phyloP scores from a whole-genome alignment of 257 asterid species.

The Solanum stenotomum region DNA sequence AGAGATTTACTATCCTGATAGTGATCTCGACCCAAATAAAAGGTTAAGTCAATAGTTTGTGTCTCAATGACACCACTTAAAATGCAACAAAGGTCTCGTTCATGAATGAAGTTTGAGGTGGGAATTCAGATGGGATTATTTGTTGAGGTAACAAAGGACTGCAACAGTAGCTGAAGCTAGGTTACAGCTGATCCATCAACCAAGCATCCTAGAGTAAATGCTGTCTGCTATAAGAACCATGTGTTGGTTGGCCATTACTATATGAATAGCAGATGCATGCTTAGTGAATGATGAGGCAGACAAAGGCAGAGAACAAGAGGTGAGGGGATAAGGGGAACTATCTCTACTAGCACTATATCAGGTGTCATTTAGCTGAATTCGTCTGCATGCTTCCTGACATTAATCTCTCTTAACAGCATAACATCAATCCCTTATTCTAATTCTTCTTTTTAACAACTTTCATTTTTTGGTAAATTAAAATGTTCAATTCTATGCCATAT shows the following conservation, averaged over 20 bases:
- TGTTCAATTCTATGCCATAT: background rate
- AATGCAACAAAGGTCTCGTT: background rate
- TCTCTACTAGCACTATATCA: background rate
- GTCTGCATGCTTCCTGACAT: background rate
- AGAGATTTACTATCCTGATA: background rate
- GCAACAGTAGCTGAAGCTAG: background rate
- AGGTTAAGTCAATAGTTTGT: background rate
- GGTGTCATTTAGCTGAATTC: background rate
- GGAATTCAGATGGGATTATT: background rate
- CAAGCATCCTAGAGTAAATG: background rate
- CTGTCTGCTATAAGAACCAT: background rate
- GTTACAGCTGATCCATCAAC: background rate
- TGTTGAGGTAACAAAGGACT: background rate
- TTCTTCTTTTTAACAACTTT: background rate
- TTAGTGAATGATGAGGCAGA: background rate
- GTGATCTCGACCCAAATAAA: background rate
- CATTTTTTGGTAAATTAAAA: background rate
- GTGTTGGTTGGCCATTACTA: background rate
- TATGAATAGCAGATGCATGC: background rate
- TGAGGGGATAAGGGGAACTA: background rate
- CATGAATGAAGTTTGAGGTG: background rate
- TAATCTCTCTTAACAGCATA: background rate
- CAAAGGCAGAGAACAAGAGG: background rate
- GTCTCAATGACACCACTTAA: background rate
- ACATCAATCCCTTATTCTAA: background rate